phyloP scores from a whole-genome alignment of 768 basidiomycete genomes.

The Boletus edulis region DNA sequence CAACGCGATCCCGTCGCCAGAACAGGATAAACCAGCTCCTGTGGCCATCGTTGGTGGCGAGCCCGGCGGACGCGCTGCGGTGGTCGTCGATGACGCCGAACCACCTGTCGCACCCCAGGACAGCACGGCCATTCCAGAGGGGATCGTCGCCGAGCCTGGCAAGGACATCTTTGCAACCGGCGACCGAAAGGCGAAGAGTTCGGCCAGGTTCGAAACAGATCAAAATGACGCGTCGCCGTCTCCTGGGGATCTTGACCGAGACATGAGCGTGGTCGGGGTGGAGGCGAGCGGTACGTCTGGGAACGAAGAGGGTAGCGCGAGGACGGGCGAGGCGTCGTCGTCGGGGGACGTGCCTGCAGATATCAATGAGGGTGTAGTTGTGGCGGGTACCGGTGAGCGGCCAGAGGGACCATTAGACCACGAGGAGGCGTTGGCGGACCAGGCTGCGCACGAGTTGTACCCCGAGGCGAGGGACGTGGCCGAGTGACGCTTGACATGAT shows the following conservation, averaged over 20 bases:
- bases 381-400: neutral
- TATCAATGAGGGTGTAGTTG: too few species aligned
- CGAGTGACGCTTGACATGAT: too few species aligned
- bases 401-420: slow-evolving; percentile 46
- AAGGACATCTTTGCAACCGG: slow-evolving; percentile 65
- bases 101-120: slow-evolving; percentile 16
- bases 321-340: too few species aligned
- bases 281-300: neutral
- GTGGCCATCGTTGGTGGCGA: slow-evolving; percentile 51
- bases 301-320: too few species aligned
- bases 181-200: slow-evolving; percentile 47
- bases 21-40: slow-evolving; percentile 38
- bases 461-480: slow-evolving; percentile 32
- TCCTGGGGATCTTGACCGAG: slow-evolving; percentile 23
- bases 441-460: slow-evolving; percentile 54
- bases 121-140: slow-evolving; percentile 41
- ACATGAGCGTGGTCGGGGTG: slow-evolving; percentile 34
- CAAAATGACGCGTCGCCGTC: neutral
- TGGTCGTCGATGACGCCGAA: slow-evolving; percentile 48
- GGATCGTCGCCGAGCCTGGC: slow-evolving; percentile 68
- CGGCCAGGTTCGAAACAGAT: slow-evolving; percentile 9
- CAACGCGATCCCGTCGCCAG: slow-evolving; percentile 33
- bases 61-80: slow-evolving; percentile 50
- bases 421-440: slow-evolving; percentile 48
- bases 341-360: too few species aligned